Percentiles rank a stretch among this genome's conserved stretches.
These are phyloP conservation scores for Magnolia kwangsiensis DNA, from an alignment of 164 flowering plant species.

Conservation along the genomic window DNA sequence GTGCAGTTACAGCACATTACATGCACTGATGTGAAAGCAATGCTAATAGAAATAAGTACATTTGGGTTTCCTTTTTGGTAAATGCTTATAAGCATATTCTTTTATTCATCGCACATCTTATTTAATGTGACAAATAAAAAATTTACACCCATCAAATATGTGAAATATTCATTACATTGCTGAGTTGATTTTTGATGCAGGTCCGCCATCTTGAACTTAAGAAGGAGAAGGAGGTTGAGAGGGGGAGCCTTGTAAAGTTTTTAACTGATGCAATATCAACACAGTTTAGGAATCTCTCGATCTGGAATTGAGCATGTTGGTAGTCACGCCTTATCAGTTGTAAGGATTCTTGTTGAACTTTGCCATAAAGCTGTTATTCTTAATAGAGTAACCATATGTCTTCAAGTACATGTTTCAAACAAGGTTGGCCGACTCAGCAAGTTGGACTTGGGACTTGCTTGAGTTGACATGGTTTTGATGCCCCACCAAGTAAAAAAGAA, in stretches of 20 bases:
- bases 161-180: not conserved
- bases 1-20: no score
- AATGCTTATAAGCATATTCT: no score
- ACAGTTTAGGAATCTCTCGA: constrained; percentile 68
- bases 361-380: not conserved
- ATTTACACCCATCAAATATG: not conserved
- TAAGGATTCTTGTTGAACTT: not conserved
- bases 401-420: not conserved
- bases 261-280: constrained; percentile 55
- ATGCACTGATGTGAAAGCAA: no score
- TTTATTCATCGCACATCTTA: no score
- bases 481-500: not conserved
- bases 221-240: constrained; percentile 74
- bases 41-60: no score
- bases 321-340: not conserved
- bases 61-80: no score
- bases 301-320: constrained; percentile 41
- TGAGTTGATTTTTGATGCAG: constrained; percentile 29
- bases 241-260: constrained; percentile 61
- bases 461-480: no score
- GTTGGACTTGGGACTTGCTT: not conserved
- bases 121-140: no score
- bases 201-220: constrained; percentile 91
- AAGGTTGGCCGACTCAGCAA: not conserved
- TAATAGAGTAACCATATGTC: not conserved